A percentile compares a stretch with the other conserved stretches of the same genome.
Evolutionary conservation across 2,329 filamentous ascomycete genomes (phyloP).

Genomic region (Fusarium sp.): DNA sequence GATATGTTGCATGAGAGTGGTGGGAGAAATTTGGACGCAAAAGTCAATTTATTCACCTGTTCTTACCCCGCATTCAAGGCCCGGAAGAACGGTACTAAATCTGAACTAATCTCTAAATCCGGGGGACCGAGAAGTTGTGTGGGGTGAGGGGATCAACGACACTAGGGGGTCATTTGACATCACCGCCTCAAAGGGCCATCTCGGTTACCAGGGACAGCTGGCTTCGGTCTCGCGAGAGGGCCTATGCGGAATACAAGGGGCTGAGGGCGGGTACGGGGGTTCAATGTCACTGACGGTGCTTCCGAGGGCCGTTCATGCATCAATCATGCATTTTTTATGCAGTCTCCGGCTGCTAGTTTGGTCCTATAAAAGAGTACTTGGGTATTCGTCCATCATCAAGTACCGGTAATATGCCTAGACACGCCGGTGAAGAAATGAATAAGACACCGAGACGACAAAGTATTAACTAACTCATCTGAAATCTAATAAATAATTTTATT

Average conservation of each 20-base stretch:
- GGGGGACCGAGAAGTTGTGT: neutral
- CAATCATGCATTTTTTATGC: neutral
- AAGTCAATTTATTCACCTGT: neutral
- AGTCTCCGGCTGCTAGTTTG: neutral
- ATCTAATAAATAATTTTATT: too few relatives aligned
- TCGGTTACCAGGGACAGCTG: neutral
- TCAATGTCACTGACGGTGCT: neutral
- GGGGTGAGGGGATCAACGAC: neutral
- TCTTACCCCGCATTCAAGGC: neutral
- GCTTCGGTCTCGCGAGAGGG: neutral
- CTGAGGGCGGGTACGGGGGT: neutral
- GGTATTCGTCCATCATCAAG: neutral
- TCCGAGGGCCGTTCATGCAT: neutral
- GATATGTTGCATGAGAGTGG: neutral
- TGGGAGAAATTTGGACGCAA: neutral
- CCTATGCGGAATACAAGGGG: neutral
- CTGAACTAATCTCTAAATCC: neutral
- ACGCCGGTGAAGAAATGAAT: too few relatives aligned
- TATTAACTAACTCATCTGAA: too few relatives aligned
- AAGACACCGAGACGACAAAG: too few relatives aligned
- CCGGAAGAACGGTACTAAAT: neutral
- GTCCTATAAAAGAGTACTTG: neutral
- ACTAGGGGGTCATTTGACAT: neutral
- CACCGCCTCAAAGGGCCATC: neutral
- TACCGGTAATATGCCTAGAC: neutral